A percentile compares a stretch with the other conserved stretches of the same genome.
phyloP scores from a whole-genome alignment of 2,329 filamentous ascomycete genomes.

The Aureobasidium sp. region DNA sequence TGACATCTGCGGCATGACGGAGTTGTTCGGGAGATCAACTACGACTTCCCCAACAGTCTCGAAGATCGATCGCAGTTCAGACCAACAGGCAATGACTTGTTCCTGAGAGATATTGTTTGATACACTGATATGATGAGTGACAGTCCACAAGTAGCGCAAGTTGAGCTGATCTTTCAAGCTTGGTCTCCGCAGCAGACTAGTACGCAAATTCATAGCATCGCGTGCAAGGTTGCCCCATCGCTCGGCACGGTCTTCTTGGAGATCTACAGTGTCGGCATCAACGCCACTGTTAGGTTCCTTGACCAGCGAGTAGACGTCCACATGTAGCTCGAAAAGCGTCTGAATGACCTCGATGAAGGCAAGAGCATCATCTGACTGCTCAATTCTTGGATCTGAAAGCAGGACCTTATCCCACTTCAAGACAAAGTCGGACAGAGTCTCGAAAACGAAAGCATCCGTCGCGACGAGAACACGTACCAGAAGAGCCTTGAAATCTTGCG shows the following conservation, averaged over 20 bases:
- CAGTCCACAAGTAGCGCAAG: conserved; percentile 61
- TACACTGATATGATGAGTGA: conserved; percentile 54
- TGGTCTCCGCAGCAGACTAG: conserved; percentile 29
- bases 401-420: conserved; percentile 4
- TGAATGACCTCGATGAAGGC: conserved; percentile 48
- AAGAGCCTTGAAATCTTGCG: conserved; percentile 48
- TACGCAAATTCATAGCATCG: conserved; percentile 42
- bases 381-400: neutral
- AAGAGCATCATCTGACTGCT: conserved; percentile 25
- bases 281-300: conserved; percentile 54
- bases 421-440: conserved; percentile 21
- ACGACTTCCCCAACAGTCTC: conserved; percentile 40
- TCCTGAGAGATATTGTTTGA: conserved; percentile 50
- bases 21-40: conserved; percentile 71
- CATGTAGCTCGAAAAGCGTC: conserved; percentile 58
- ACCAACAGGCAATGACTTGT: conserved; percentile 55
- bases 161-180: conserved; percentile 34
- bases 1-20: conserved; percentile 81
- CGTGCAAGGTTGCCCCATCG: conserved; percentile 55
- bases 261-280: conserved; percentile 41
- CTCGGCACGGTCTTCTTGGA: conserved; percentile 52
- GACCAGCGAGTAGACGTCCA: conserved; percentile 59
- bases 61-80: conserved; percentile 54
- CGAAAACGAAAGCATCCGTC: conserved; percentile 50
- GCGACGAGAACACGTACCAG: conserved; percentile 47